phyloP scores from a whole-genome alignment of 805 yeast genomes.

The Debaryomyces tyrocola region DNA sequence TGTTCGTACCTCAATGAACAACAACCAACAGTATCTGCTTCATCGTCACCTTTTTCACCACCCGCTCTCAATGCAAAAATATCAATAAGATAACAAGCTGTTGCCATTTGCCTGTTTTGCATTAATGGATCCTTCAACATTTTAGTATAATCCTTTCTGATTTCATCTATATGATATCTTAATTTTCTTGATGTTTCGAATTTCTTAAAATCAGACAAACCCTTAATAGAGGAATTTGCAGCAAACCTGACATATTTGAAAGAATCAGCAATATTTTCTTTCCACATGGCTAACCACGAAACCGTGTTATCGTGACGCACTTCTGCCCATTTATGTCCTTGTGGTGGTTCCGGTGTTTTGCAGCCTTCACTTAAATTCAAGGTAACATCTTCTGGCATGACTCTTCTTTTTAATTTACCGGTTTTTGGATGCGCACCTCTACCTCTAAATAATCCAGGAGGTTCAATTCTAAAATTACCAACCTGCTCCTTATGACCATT shows the following conservation, averaged over 20 bases:
- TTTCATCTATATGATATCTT: conserved; percentile 65
- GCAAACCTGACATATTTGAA: conserved; percentile 90
- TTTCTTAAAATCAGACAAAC: conserved; percentile 85
- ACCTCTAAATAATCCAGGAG: conserved; percentile 94
- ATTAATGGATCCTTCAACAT: conserved; percentile 72
- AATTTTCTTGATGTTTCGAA: conserved; percentile 92
- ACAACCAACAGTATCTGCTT: conserved; percentile 98
- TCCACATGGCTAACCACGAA: conserved; percentile 97
- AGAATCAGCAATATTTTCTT: conserved; percentile 82
- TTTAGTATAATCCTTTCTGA: conserved; percentile 71
- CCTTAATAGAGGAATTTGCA: conserved; percentile 86
- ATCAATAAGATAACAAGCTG: conserved; percentile 91
- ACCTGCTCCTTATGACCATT: conserved; percentile 91
- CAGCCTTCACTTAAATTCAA: conserved; percentile 76
- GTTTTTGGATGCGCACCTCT: conserved; percentile 97
- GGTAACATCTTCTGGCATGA: conserved; percentile 84
- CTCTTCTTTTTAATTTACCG: conserved; percentile 85
- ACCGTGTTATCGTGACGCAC: conserved; percentile 85
- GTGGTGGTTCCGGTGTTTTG: conserved; percentile 77
- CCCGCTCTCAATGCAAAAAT: conserved; percentile 95
- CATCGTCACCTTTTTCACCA: conserved; percentile 96
- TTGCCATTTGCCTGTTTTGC: conserved; percentile 89
- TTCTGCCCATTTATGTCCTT: conserved; percentile 89
- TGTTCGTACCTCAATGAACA: conserved; percentile 93
- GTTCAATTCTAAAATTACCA: conserved; percentile 92